Percentiles rank a stretch among this genome's conserved stretches.
These are phyloP conservation scores for Tetrapisispora nanseiensis DNA, from an alignment of 805 yeast genomes.

Conservation along the genomic window DNA sequence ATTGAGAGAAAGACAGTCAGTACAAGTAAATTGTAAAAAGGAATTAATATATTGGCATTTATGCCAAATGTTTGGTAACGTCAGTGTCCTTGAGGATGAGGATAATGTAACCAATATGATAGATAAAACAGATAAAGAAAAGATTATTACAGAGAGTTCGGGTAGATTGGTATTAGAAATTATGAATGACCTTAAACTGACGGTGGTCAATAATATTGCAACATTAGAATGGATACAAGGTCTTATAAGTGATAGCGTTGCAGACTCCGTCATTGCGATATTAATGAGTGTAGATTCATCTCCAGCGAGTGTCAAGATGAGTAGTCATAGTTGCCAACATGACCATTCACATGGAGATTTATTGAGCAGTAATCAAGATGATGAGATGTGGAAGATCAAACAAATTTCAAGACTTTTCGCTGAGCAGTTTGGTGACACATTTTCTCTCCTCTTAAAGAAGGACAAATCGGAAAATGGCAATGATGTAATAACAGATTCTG, in stretches of 20 bases:
- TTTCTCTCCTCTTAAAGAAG: slow-evolving; percentile 27
- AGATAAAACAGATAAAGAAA: slow-evolving; percentile 31
- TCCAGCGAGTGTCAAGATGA: slow-evolving; percentile 86
- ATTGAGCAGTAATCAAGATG: slow-evolving; percentile 8
- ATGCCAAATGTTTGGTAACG: slow-evolving; percentile 88
- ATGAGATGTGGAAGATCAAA: slow-evolving; percentile 32
- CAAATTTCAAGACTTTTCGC: slow-evolving; percentile 54
- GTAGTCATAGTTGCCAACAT: slow-evolving; percentile 52
- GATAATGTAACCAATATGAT: slow-evolving; percentile 25
- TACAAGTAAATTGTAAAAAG: slow-evolving; percentile 71
- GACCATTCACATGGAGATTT: slow-evolving; percentile 23
- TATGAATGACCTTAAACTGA: slow-evolving; percentile 55
- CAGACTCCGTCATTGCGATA: slow-evolving; percentile 88
- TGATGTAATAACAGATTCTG: not conserved
- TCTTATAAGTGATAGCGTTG: slow-evolving; percentile 81
- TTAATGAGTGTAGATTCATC: slow-evolving; percentile 86
- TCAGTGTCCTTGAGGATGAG: slow-evolving; percentile 53
- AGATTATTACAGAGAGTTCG: slow-evolving; percentile 9
- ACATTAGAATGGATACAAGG: slow-evolving; percentile 88
- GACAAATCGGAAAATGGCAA: slow-evolving; percentile 3
- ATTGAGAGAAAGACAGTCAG: slow-evolving; percentile 69
- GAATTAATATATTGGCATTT: slow-evolving; percentile 82
- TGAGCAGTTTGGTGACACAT: slow-evolving; percentile 84
- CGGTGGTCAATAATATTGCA: slow-evolving; percentile 39
- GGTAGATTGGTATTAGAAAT: slow-evolving; percentile 43